These are phyloP conservation scores for Oidium heveae DNA, from an alignment of 2,329 filamentous ascomycete genomes.

Conservation along the genomic window DNA sequence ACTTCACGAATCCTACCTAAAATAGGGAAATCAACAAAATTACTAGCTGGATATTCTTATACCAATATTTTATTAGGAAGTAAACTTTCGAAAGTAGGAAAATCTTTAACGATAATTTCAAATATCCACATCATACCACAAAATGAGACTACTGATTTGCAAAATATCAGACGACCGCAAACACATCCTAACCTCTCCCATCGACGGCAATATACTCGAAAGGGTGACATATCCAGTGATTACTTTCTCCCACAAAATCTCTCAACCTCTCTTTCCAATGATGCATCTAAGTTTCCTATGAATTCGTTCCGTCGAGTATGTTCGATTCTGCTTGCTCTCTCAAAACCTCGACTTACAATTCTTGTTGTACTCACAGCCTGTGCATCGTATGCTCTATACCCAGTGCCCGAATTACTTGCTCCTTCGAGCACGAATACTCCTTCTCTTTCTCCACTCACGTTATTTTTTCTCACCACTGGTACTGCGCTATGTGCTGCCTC, in stretches of 20 bases:
- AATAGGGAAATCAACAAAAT: constrained; percentile 5
- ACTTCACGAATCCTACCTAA: constrained; percentile 4
- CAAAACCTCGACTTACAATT: constrained; percentile 84
- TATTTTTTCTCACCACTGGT: constrained; percentile 73
- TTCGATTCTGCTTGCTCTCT: constrained; percentile 65
- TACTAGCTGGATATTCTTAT: constrained; percentile 11
- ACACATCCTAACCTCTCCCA: constrained; percentile 10
- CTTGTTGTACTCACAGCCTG: constrained; percentile 81
- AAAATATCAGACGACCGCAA: background rate
- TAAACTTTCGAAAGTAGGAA: constrained; percentile 3
- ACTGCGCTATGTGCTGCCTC: constrained; percentile 75
- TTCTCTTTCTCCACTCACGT: constrained; percentile 69
- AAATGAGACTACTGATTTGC: background rate
- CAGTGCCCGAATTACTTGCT: constrained; percentile 63
- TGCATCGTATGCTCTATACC: constrained; percentile 77
- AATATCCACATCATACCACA: background rate
- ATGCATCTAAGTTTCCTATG: constrained; percentile 24
- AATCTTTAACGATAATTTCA: background rate
- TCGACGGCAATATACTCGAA: constrained; percentile 11
- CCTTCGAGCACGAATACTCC: constrained; percentile 39
- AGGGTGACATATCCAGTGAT: constrained; percentile 8
- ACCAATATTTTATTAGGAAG: constrained; percentile 9
- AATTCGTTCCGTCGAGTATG: constrained; percentile 37
- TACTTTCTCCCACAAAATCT: constrained; percentile 21
- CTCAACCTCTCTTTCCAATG: constrained; percentile 28